Conservation (phyloP, 495 filamentous ascomycete genomes). For the Lasiosphaeria miniovina region DNA sequence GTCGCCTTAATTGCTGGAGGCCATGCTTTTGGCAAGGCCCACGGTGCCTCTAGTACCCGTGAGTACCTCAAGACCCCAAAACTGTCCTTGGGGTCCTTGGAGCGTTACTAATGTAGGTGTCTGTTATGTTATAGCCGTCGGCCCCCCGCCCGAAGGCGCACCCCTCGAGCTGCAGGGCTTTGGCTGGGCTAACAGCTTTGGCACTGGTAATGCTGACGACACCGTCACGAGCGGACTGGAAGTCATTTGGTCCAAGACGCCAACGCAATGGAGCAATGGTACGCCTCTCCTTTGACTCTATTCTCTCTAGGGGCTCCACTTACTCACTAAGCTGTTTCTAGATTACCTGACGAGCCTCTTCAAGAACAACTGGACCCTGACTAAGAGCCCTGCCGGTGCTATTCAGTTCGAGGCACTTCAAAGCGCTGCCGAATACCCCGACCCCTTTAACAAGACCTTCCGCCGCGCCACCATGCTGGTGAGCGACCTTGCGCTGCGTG, state of each 20-base stretch:
- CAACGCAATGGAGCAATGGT: constrained; percentile 59
- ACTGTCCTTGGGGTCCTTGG: too few species aligned
- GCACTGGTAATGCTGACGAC: constrained; percentile 58
- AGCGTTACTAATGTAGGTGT: too few species aligned
- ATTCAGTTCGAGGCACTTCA: constrained; percentile 71
- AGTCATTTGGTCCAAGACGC: constrained; percentile 70
- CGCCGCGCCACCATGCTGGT: constrained; percentile 66
- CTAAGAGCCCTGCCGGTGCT: constrained; percentile 68
- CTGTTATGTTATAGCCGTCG: constrained; percentile 54
- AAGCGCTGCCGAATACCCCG: constrained; percentile 59
- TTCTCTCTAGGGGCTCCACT: not conserved
- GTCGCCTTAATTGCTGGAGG: constrained; percentile 72
- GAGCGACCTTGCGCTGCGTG: constrained; percentile 67
- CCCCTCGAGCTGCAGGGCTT: constrained; percentile 61
- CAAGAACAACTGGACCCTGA: constrained; percentile 70
- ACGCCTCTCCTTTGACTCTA: not conserved
- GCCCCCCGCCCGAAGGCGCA: constrained; percentile 59
- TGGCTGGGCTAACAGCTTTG: constrained; percentile 61
- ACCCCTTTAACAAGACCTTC: constrained; percentile 65
- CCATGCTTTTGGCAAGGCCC: constrained; percentile 72
- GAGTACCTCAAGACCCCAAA: too few species aligned
- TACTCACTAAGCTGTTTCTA: constrained; percentile 18
- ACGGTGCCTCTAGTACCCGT: constrained; percentile 49
- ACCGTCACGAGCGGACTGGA: constrained; percentile 71
- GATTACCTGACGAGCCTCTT: constrained; percentile 67